Percentiles rank a stretch among this genome's conserved stretches.
These are phyloP conservation scores for Sporothrix curviconia DNA, from an alignment of 2,329 filamentous ascomycete genomes.

Conservation along the genomic window DNA sequence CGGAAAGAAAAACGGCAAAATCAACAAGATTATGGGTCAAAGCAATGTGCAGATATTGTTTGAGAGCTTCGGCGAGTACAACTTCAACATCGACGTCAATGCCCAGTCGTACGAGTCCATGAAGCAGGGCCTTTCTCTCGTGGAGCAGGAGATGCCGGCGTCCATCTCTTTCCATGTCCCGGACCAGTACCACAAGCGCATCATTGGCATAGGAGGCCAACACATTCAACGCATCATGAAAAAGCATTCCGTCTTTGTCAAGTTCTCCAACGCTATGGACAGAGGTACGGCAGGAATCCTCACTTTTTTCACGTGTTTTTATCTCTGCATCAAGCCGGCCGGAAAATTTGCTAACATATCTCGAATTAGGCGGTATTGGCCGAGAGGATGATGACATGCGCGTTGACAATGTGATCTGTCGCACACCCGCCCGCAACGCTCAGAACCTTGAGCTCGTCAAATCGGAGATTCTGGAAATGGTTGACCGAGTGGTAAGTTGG, in stretches of 20 bases:
- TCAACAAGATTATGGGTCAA: constrained; percentile 99
- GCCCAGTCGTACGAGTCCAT: constrained; percentile 88
- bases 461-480: constrained; percentile 99
- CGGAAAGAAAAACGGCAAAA: constrained; percentile 99
- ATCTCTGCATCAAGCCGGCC: no score
- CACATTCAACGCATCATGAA: constrained; percentile 99
- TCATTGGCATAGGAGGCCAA: constrained; percentile 96
- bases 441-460: constrained; percentile 96
- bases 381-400: constrained; percentile 98
- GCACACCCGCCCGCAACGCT: constrained; percentile 91
- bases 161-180: constrained; percentile 99
- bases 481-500: constrained; percentile 89
- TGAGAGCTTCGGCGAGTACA: constrained; percentile 98
- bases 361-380: constrained; percentile 58
- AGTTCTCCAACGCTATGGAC: constrained; percentile 99
- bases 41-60: constrained; percentile 99
- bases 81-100: constrained; percentile 98
- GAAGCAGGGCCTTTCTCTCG: constrained; percentile 83
- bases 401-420: constrained; percentile 97
- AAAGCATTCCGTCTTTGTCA: constrained; percentile 99
- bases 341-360: background rate
- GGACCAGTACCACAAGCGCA: constrained; percentile 98
- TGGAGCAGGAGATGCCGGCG: constrained; percentile 98
- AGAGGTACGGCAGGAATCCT: constrained; percentile 50
- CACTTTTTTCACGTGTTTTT: no score